phyloP scores from a whole-genome alignment of 805 yeast species.

The Candida rishiriensis region DNA sequence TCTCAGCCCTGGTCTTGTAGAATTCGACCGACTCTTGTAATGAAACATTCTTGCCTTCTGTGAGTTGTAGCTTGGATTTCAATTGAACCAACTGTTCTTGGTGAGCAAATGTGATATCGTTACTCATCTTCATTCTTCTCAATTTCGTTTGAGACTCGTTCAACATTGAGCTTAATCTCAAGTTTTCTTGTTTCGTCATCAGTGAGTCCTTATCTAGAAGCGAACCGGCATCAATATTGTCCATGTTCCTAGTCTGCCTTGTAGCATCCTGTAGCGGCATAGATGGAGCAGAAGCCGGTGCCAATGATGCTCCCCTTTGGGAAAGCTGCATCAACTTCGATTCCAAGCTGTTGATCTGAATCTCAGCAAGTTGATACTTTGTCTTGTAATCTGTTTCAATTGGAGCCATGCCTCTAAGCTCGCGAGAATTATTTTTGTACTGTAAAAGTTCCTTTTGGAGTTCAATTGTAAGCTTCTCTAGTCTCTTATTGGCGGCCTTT shows the following conservation, averaged over 20 bases:
- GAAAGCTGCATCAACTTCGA: conserved; percentile 22
- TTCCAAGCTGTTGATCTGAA: conserved; percentile 39
- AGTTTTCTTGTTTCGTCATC: conserved; percentile 28
- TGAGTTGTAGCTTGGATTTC: conserved; percentile 52
- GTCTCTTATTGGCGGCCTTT: conserved; percentile 27
- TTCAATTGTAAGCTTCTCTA: conserved; percentile 29
- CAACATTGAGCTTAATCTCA: conserved; percentile 31
- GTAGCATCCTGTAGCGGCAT: conserved; percentile 28
- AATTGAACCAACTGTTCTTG: conserved; percentile 39
- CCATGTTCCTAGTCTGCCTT: conserved; percentile 6
- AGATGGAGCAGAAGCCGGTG: conserved; percentile 24
- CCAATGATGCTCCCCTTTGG: neutral
- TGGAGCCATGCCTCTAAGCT: conserved; percentile 34
- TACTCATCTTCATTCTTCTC: conserved; percentile 25
- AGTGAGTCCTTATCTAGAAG: conserved; percentile 21
- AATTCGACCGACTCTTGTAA: conserved; percentile 50
- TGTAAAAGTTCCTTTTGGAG: conserved; percentile 32
- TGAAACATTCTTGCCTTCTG: conserved; percentile 52
- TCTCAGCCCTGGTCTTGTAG: conserved; percentile 70
- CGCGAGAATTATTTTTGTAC: conserved; percentile 25
- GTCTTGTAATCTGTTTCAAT: conserved; percentile 35
- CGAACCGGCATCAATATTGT: conserved; percentile 8
- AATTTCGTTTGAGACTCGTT: conserved; percentile 33
- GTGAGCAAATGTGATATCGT: conserved; percentile 26
- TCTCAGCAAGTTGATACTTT: conserved; percentile 44